Base-by-base conservation (phyloP, 106 monocot species). In the Xerophyta viscosa region DNA sequence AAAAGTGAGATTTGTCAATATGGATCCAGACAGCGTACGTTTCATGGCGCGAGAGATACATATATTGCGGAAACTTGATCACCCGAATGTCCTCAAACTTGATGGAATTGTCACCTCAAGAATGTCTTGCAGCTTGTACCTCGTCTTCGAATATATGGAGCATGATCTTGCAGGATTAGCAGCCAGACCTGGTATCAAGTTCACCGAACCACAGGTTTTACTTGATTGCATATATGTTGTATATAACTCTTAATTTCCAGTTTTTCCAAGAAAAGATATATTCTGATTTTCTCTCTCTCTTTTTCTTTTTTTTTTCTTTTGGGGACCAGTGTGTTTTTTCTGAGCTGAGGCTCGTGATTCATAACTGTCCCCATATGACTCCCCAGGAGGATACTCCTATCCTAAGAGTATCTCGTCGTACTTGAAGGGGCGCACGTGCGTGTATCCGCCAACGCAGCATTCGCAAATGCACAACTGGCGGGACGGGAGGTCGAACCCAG, bases 31-130 rank as follows among this genome's bases (percentile, higher is more conserved):
- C 58, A 84, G 75, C 41, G 79, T 84, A 27, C 70, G 75, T 4
- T 84, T 84, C 39, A 84, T 84, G 84, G 84, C 84, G 22, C 74
- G 84, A 49, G 84, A 84, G 67, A 84, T 84, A 64, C 68, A 71
- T 56, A 71, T 84, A 27, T 54, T 84, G 11, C 74, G 84, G 1
- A 70, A 60, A 50, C 71, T 84, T 28, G 84, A 84, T 55, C 84
- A 84, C 46, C 84, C 84, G 24, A 84, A 84, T 65, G 31, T 84
- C 37, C 49, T 84, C 21, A 84, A 79, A 48, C 75, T 84, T 29
- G 74, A 84, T 71, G 79, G 79, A 29, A 47, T 84, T 14, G 71
- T 84, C 29, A 68, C 84, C 26, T 84, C 84, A 20, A 56, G 60
- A 54, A 68, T 67, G 71, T 84, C 84, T 8, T 44, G 61, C 29